These are phyloP conservation scores for Lactarius pseudohatsudake DNA, from an alignment of 768 basidiomycete species.

Conservation along the genomic window DNA sequence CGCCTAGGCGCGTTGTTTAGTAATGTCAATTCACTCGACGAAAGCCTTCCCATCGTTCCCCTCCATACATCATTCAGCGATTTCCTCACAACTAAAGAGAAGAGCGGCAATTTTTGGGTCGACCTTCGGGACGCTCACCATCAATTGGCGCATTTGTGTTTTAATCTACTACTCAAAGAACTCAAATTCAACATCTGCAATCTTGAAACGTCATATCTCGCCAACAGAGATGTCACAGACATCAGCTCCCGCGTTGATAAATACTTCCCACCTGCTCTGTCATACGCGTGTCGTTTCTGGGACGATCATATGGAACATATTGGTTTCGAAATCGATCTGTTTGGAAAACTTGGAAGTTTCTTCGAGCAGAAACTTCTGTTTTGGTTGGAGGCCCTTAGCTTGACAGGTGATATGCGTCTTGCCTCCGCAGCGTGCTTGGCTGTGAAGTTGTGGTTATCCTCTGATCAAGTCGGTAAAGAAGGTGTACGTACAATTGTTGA, in stretches of 20 bases:
- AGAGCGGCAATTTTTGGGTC: not conserved
- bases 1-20: slow-evolving; percentile 1
- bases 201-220: not conserved
- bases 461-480: not conserved
- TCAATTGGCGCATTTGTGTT: not conserved
- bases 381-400: not conserved
- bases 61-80: not conserved
- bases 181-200: slow-evolving; percentile 10
- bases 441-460: not conserved
- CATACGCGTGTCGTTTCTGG: slow-evolving; percentile 11
- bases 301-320: not conserved
- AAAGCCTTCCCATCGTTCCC: not conserved
- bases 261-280: not conserved
- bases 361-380: not conserved
- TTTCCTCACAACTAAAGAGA: not conserved
- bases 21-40: not conserved
- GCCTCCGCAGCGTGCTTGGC: not conserved
- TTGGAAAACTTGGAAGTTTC: not conserved
- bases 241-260: not conserved
- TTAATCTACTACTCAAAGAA: not conserved
- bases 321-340: not conserved
- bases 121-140: not conserved
- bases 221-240: not conserved
- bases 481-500: not conserved
- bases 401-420: not conserved